Conservation (phyloP, 306 rosid species). For the Styphnolobium japonicum region DNA sequence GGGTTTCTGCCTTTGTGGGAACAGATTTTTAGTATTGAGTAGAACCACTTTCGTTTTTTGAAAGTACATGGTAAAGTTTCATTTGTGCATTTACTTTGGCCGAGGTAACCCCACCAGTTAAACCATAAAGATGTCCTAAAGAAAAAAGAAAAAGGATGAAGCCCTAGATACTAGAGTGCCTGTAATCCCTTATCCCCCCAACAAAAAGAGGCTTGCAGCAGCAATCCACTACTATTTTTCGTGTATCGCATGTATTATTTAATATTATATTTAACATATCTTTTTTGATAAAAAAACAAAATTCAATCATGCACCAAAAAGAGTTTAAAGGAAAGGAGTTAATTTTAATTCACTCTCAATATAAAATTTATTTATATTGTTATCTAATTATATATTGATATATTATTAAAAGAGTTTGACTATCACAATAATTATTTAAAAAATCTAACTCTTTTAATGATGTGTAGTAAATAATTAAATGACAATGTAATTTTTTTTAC, state of each 20-base stretch:
- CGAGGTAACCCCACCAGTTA: neutral
- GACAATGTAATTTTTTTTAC: too few relatives aligned
- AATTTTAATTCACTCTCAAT: too few relatives aligned
- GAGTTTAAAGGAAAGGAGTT: too few relatives aligned
- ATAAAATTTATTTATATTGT: too few relatives aligned
- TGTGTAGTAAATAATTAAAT: too few relatives aligned
- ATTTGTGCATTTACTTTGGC: neutral
- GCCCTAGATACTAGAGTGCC: neutral
- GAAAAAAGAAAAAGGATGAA: neutral
- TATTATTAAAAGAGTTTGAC: too few relatives aligned
- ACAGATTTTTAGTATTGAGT: neutral
- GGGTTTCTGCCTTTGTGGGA: constrained; percentile 10
- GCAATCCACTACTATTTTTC: neutral
- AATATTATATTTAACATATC: neutral
- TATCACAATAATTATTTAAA: too few relatives aligned
- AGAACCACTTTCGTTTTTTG: neutral
- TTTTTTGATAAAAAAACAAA: neutral
- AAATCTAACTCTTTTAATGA: too few relatives aligned
- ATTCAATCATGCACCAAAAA: constrained; percentile 23
- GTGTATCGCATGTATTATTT: constrained; percentile 5
- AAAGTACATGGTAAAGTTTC: neutral
- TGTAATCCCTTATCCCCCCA: neutral
- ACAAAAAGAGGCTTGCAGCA: neutral
- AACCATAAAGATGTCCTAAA: neutral
- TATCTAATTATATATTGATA: too few relatives aligned